Conservation (phyloP, 73 alveolate species). For the Paramecium tetraurelia region DNA sequence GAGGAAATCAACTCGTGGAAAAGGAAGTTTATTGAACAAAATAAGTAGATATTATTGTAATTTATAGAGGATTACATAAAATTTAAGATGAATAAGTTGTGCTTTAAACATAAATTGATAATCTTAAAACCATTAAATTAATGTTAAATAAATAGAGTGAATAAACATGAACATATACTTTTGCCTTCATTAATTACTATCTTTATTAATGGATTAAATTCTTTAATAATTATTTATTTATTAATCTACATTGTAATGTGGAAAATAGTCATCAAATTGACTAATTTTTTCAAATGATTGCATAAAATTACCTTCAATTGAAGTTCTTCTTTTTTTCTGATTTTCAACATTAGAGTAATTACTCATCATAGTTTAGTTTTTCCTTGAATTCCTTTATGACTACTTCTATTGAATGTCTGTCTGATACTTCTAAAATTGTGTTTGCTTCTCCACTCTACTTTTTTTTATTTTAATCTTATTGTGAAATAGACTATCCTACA, state of each 20-base stretch:
- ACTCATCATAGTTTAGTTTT: neutral
- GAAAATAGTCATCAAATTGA: neutral
- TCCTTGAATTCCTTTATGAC: neutral
- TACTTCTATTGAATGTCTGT: neutral
- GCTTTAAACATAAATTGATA: neutral
- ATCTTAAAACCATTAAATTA: neutral
- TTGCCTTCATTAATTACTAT: neutral
- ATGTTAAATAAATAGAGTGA: neutral
- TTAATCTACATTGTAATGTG: conserved; percentile 2
- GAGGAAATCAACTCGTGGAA: conserved; percentile 19
- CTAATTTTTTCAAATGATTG: neutral
- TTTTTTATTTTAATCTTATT: neutral
- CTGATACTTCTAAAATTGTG: neutral
- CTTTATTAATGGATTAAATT: neutral
- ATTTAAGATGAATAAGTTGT: neutral
- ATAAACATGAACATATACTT: neutral
- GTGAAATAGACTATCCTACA: neutral
- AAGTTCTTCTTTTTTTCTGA: neutral
- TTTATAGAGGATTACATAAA: neutral
- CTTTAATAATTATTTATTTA: neutral
- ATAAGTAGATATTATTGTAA: neutral
- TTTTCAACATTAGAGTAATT: neutral
- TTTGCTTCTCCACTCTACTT: neutral
- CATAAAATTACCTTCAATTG: neutral
- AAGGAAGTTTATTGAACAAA: neutral